Evolutionary conservation across 768 basidiomycete genomes (phyloP).

Genomic region (Lactifluus echinatus): DNA sequence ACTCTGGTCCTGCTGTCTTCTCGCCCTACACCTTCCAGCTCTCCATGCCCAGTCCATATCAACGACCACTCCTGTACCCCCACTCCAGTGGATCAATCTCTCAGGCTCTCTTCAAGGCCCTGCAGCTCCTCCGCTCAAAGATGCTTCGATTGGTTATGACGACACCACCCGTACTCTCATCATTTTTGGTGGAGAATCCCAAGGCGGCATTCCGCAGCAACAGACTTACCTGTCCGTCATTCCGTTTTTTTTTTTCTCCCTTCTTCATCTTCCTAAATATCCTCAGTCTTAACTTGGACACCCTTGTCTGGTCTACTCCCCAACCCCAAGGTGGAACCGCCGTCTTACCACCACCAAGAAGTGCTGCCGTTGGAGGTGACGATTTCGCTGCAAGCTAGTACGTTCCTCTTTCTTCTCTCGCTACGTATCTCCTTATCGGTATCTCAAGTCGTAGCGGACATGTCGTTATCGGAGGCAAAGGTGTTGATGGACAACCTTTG

Average conservation of each 20-base stretch:
- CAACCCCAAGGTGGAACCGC: constrained; percentile 40
- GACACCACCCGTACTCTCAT: constrained; percentile 45
- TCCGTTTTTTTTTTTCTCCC: background rate
- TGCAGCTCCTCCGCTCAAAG: constrained; percentile 50
- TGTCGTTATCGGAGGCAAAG: constrained; percentile 65
- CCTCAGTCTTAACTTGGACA: constrained; percentile 52
- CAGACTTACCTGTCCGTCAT: constrained; percentile 58
- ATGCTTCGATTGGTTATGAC: constrained; percentile 58
- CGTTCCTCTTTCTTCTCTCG: constrained; percentile 26
- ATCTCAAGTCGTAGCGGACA: constrained; percentile 58
- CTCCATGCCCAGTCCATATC: constrained; percentile 41
- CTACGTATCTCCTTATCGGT: constrained; percentile 17
- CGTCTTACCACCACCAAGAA: constrained; percentile 49
- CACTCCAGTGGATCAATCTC: constrained; percentile 66
- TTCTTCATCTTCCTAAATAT: background rate
- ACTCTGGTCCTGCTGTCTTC: constrained; percentile 19
- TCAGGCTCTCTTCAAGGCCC: constrained; percentile 47
- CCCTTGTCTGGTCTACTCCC: constrained; percentile 53
- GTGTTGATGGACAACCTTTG: constrained; percentile 41
- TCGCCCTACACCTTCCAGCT: constrained; percentile 21
- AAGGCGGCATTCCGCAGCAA: constrained; percentile 50
- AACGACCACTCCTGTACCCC: constrained; percentile 46
- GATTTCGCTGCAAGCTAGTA: constrained; percentile 82
- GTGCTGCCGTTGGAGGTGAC: constrained; percentile 51
- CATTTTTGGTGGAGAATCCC: constrained; percentile 70